Evolutionary conservation across 1,139 yeast species (phyloP).

Genomic region (Casaregolazyma lundiana): DNA sequence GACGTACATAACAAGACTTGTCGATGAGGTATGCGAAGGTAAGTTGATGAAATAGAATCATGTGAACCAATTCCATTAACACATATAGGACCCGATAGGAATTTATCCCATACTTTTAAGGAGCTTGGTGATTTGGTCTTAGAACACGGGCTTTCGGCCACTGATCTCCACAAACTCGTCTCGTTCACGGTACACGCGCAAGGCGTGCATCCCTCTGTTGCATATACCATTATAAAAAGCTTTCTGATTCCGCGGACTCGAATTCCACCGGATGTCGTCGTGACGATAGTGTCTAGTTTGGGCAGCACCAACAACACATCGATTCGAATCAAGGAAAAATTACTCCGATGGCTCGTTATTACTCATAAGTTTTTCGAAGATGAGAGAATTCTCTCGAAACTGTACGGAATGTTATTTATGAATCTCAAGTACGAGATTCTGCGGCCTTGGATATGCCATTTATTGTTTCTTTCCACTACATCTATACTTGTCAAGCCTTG

Average conservation of each 20-base stretch:
- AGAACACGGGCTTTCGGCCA: conserved; percentile 11
- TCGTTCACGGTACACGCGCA: conserved; percentile 12
- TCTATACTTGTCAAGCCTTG: conserved; percentile 35
- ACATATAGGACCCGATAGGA: background rate
- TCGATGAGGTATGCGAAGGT: background rate
- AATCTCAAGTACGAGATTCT: conserved; percentile 43
- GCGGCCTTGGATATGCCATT: conserved; percentile 41
- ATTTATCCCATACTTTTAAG: conserved; percentile 4
- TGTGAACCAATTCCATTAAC: background rate
- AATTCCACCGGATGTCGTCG: conserved; percentile 27
- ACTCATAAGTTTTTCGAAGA: conserved; percentile 33
- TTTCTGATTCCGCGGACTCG: conserved; percentile 33
- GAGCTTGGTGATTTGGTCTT: conserved; percentile 9
- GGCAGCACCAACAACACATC: conserved; percentile 28
- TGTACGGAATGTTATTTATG: conserved; percentile 40
- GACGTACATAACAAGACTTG: background rate
- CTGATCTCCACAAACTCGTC: conserved; percentile 12
- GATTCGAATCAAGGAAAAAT: conserved; percentile 29
- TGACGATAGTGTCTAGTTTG: conserved; percentile 30
- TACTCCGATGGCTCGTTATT: conserved; percentile 40
- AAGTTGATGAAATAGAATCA: background rate
- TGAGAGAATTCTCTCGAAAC: conserved; percentile 22
- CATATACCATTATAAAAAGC: conserved; percentile 24
- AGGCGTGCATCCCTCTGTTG: conserved; percentile 12
- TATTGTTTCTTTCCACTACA: conserved; percentile 38